Base-by-base conservation (phyloP, 768 basidiomycete genomes). In the Rossbeevera mucosa region DNA sequence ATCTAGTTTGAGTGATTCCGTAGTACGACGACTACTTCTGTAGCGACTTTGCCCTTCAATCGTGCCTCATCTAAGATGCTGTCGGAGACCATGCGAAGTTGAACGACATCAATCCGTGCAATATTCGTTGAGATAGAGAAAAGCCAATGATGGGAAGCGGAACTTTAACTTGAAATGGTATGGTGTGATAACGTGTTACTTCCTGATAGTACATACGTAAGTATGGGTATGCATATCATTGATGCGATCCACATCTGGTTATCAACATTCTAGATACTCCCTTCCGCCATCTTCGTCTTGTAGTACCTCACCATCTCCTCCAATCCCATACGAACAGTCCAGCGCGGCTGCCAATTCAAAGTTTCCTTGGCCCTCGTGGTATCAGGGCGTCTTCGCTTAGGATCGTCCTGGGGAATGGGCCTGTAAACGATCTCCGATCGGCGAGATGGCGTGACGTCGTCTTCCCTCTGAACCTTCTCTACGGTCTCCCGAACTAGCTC, bases 281-380 rank as follows among this genome's bases (percentile, higher is more conserved):
- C 91, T 69, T 93, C 91, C 3, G 79, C 81, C 80, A 93, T 86
- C 72, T 87, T 91, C 18, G 86, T 82, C 71, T 91, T 92, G 76
- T 93, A 95, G 71, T 93, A 95, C 53, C 88, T 74, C 30, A 92
- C 87, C 88, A 94, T 95, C 75, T 95, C 94, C 73, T 93, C 91
- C 46, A 97, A 70, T 24, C 94, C 94, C 85, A 92, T 93, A 57
- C 82, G 80, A 45, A 96, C 89, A 26, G 85, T 86, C 92, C 94
- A 99, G 62, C 83, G 78, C 12, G 95, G 93, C 68, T 95, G 84
- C 96, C 96, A 99, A 14, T 78, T 74, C 40, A 99, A 80, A 25
- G 76, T 67, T 63, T 88, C 78, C 71, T 91, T 91, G 49, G 96
- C 96, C 44, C 93, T 78, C 14, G 89, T 84, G 20, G 93, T 97